Conservation (phyloP, 805 yeast species). For the Myxozyma vanderwaltii region DNA sequence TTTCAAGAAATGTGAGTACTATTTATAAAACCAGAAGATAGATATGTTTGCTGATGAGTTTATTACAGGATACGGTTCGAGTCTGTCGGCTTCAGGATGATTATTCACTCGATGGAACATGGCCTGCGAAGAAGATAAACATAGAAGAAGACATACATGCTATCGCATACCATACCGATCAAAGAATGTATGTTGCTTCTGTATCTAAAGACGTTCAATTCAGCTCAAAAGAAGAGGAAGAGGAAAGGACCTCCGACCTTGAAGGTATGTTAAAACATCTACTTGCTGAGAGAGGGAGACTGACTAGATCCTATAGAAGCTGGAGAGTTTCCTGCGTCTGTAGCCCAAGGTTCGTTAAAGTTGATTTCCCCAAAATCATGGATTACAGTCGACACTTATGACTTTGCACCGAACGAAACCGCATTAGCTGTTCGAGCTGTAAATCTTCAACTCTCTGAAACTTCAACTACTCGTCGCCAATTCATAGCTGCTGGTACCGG, state of each 20-base stretch:
- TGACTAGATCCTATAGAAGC: neutral
- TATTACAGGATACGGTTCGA: constrained; percentile 20
- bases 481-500: constrained; percentile 80
- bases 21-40: constrained; percentile 43
- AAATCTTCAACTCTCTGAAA: constrained; percentile 48
- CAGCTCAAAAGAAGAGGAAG: constrained; percentile 74
- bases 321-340: constrained; percentile 45
- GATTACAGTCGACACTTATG: constrained; percentile 65
- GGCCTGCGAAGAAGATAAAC: constrained; percentile 57
- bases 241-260: constrained; percentile 58
- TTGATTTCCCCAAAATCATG: constrained; percentile 74
- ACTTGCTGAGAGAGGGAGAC: neutral
- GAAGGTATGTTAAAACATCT: constrained; percentile 13
- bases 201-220: constrained; percentile 62
- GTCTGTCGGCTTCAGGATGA: constrained; percentile 46
- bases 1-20: constrained; percentile 58
- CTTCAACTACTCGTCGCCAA: constrained; percentile 53
- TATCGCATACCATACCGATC: constrained; percentile 67
- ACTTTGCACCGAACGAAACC: constrained; percentile 54
- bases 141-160: constrained; percentile 66
- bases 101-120: constrained; percentile 57
- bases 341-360: constrained; percentile 62
- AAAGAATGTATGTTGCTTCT: constrained; percentile 64
- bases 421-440: constrained; percentile 59
- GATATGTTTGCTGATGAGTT: neutral